A percentile compares a stretch with the other conserved stretches of the same genome.
These are phyloP conservation scores for Graphium sp. DNA, from an alignment of 2,329 filamentous ascomycete genomes.

Conservation along the genomic window DNA sequence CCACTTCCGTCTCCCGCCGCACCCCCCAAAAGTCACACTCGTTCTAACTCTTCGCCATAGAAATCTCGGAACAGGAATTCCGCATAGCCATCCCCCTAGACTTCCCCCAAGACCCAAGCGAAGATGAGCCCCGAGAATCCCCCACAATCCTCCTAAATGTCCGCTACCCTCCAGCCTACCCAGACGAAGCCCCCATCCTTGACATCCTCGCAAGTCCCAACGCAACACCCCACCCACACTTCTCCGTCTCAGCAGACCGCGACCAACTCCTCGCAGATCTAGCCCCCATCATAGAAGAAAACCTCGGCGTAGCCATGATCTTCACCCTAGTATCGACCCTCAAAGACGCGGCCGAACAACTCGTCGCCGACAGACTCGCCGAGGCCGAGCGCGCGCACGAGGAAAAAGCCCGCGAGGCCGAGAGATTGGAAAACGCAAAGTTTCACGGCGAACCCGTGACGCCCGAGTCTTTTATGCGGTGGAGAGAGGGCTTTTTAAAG, in stretches of 20 bases:
- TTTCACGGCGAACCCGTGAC: constrained; percentile 86
- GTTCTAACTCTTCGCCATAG: constrained; percentile 32
- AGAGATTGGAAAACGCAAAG: constrained; percentile 90
- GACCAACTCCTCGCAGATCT: constrained; percentile 54
- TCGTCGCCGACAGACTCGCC: constrained; percentile 59
- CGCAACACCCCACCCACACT: constrained; percentile 48
- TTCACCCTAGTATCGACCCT: constrained; percentile 78
- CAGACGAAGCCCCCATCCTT: constrained; percentile 69
- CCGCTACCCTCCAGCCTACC: constrained; percentile 78
- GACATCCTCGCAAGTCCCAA: constrained; percentile 64
- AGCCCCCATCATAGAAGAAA: constrained; percentile 69
- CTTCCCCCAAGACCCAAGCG: constrained; percentile 47
- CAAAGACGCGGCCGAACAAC: constrained; percentile 79
- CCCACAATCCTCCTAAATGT: constrained; percentile 70
- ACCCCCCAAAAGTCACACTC: too few species aligned
- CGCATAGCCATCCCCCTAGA: constrained; percentile 78
- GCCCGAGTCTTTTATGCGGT: constrained; percentile 68
- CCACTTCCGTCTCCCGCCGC: too few species aligned
- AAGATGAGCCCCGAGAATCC: constrained; percentile 42
- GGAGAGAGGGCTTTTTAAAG: constrained; percentile 59
- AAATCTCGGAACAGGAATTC: constrained; percentile 81
- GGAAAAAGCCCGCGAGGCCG: constrained; percentile 38
- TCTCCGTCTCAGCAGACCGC: constrained; percentile 72
- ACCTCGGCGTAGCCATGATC: constrained; percentile 92
- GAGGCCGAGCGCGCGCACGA: constrained; percentile 41